A percentile compares a stretch with the other conserved stretches of the same genome.
Evolutionary conservation across 2,329 filamentous ascomycete species (phyloP).

Genomic region (Zymoseptoria brevis): DNA sequence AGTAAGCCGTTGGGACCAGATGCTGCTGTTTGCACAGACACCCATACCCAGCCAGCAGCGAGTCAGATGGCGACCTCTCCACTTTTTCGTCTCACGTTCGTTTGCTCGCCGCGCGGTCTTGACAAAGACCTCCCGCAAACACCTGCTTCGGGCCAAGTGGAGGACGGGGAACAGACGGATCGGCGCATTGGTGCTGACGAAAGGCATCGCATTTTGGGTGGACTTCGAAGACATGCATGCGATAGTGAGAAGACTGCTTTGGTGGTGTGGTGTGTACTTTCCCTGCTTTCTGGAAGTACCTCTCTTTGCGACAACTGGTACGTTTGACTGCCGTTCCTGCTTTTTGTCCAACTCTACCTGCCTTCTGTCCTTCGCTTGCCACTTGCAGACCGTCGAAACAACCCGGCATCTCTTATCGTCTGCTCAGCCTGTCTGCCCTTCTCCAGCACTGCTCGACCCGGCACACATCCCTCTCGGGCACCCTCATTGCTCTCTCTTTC

Average conservation of each 20-base stretch:
- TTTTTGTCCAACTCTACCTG: not conserved
- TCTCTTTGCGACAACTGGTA: not conserved
- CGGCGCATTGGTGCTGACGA: not conserved
- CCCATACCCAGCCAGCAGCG: not conserved
- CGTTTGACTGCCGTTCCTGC: not conserved
- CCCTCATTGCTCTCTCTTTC: not conserved
- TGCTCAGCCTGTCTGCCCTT: not conserved
- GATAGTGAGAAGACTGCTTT: not conserved
- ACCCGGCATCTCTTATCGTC: not conserved
- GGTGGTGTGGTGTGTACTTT: not conserved
- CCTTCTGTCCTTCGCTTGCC: not conserved
- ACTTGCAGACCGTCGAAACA: not conserved
- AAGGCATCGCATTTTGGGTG: not conserved
- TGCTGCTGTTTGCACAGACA: not conserved
- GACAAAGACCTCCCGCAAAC: not conserved
- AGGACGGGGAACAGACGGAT: not conserved
- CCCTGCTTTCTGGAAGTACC: not conserved
- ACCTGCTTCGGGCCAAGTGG: not conserved
- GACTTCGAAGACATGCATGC: not conserved
- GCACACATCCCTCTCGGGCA: not conserved
- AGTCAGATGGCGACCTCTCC: not conserved
- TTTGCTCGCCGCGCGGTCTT: not conserved
- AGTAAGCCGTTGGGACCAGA: not conserved
- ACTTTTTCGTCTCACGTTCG: not conserved
- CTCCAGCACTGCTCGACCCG: not conserved